Base-by-base conservation (phyloP, 2,329 filamentous ascomycete species). In the Elsinoe ampelina region DNA sequence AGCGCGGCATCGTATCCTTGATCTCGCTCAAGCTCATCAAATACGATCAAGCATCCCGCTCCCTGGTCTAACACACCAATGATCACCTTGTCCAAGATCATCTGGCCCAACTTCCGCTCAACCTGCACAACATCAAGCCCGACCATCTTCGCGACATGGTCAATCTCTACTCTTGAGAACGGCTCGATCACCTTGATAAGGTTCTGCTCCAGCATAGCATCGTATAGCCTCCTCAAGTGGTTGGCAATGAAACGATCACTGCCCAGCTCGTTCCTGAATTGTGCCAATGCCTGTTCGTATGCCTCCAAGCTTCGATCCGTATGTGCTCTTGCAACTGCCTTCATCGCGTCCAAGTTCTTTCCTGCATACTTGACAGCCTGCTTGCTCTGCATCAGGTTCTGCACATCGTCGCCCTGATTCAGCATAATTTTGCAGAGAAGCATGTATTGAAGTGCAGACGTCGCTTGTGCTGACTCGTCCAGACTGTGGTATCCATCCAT, bases 351-450 rank as follows among this genome's bases (percentile, higher is more conserved):
- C 61, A 98, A 83, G 69, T 89, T 93, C 75, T 92, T 89, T 65
- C 92, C 90, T 32, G 91, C 91, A 70, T 98, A 97, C 74, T 95
- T 93, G 69, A 95, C 83, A 38, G 95, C 93, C 72, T 96, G 91
- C 80, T 98, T 98, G 56, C 89, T 95, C 30, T 87, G 83, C 83
- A 98, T 89, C 64, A 98, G 82, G 68, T 87, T 84, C 75, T 92
- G 95, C 71, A 98, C 92, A 72, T 98, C 95, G 77, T 97, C 91
- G 63, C 84, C 89, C 39, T 95, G 80, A 75, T 98, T 98, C 65
- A 98, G 81, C 95, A 98, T 98, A 72, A 98, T 93, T 79, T 98
- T 98, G 84, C 93, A 97, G 35, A 98, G 84, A 56, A 98, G 82
- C 93, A 98, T 98, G 79, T 98, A 98, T 77, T 98, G 93, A 63